These are phyloP conservation scores for Sextonia rubra DNA, from an alignment of 164 flowering plant genomes.

Conservation along the genomic window DNA sequence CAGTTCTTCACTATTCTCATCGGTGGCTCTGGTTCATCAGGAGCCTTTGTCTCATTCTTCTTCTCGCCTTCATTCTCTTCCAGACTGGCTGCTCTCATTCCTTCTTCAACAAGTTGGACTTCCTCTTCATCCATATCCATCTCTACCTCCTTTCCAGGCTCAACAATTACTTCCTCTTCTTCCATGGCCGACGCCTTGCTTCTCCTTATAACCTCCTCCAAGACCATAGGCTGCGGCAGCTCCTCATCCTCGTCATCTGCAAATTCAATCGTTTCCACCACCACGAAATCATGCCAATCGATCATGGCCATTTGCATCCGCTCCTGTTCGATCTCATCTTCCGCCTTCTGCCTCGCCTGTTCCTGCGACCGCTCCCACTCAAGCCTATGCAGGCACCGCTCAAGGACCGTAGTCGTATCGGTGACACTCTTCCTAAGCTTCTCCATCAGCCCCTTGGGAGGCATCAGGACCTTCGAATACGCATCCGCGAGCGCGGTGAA, in stretches of 20 bases:
- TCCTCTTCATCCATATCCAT: constrained; percentile 99
- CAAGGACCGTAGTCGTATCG: constrained; percentile 89
- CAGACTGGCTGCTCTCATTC: constrained; percentile 80
- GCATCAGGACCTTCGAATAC: constrained; percentile 90
- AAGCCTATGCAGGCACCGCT: constrained; percentile 81
- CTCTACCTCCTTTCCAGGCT: constrained; percentile 87
- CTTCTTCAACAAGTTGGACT: constrained; percentile 88
- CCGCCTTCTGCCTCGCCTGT: constrained; percentile 96
- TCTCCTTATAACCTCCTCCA: constrained; percentile 95
- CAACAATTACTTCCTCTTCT: constrained; percentile 56
- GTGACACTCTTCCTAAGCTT: constrained; percentile 67
- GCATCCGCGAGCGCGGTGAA: constrained; percentile 95
- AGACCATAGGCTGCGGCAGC: constrained; percentile 91
- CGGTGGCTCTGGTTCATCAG: constrained; percentile 75
- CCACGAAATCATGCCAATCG: constrained; percentile 99
- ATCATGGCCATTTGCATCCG: constrained; percentile 95
- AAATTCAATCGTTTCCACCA: constrained; percentile 88
- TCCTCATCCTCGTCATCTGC: constrained; percentile 98
- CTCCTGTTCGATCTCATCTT: constrained; percentile 96
- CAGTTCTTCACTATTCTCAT: constrained; percentile 98
- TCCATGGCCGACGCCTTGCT: constrained; percentile 69
- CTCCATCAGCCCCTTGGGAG: constrained; percentile 79
- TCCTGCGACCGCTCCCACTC: constrained; percentile 98
- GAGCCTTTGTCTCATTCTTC: constrained; percentile 32
- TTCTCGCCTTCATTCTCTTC: constrained; percentile 55